Base-by-base conservation (phyloP, 2,329 filamentous ascomycete genomes). In the Colletotrichum ledebouriae region DNA sequence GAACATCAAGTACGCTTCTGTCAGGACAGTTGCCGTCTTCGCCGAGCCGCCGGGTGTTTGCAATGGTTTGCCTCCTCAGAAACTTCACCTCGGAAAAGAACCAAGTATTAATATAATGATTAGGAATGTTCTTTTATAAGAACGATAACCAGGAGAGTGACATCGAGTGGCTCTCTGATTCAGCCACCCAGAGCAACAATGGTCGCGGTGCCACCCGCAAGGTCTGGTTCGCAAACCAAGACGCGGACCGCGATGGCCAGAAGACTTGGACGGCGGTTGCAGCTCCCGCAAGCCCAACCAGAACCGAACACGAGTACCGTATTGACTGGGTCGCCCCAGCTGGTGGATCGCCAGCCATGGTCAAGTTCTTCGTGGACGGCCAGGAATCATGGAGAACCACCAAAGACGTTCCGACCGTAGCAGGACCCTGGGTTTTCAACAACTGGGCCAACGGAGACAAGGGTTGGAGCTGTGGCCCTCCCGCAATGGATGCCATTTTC, bases 141-240 rank as follows among this genome's bases (percentile, higher is more conserved):
- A 69, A 59, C 0, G 71, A 77, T 42, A 73, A 53, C 29, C 76
- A 77, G 34, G 76, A 77, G 49, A 73, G 72, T 0, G 76, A 77
- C 6, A 77, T 77, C 7, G 76, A 77, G 55, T 77, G 76, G 76
- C 74, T 77, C 25, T 77, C 76, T 0, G 75, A 77, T 13, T 33
- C 72, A 9, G 59, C 68, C 0, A 76, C 74, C 0, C 13, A 67
- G 22, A 76, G 75, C 52, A 76, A 77, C 46, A 33, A 11, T 6
- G 75, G 75, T 12, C 41, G 17, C 2, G 42, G 42, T 17, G 12
- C 42, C 12, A 59, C 65, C 7, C 71, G 72, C 29, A 62, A 71
- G n/a, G 46, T 77, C 25, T 77, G 75, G 75, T 65, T 76, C 44
- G 76, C 75, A 3, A 77, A 77, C 72, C 76, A 77, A 34, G 76